A percentile compares a stretch with the other conserved stretches of the same genome.
Evolutionary conservation across 1,284 basidiomycete genomes (phyloP).

Genomic region (Cutaneotrichosporon cavernicola): DNA sequence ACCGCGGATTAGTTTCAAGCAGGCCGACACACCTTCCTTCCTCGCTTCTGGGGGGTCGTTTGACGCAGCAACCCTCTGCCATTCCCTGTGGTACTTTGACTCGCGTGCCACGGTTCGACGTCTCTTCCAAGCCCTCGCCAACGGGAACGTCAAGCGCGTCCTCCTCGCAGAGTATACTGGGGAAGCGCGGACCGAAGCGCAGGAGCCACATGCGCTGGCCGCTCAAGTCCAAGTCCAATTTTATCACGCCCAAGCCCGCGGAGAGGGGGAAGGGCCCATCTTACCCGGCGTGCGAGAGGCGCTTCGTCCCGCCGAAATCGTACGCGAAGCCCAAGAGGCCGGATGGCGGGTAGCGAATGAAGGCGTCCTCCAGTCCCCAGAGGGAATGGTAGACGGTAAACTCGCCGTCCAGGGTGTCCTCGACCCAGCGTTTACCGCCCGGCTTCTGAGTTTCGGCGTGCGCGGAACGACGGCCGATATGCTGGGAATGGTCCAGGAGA

Average conservation of each 20-base stretch:
- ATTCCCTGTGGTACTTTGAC: slow-evolving; percentile 19
- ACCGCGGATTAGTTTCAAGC: slow-evolving; percentile 3
- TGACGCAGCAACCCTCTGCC: slow-evolving; percentile 12
- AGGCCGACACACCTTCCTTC: not conserved
- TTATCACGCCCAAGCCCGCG: slow-evolving; percentile 6
- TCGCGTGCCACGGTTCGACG: not conserved
- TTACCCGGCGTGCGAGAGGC: slow-evolving; percentile 7
- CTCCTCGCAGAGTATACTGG: slow-evolving; percentile 16
- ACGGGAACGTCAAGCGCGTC: slow-evolving; percentile 3
- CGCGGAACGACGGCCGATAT: not conserved
- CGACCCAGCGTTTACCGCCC: not conserved
- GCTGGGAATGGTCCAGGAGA: slow-evolving; percentile 5
- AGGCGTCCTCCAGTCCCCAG: not conserved
- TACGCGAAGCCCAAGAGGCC: not conserved
- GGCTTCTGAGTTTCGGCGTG: not conserved
- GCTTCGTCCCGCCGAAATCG: slow-evolving; percentile 1
- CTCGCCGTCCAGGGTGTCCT: slow-evolving; percentile 3
- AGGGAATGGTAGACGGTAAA: slow-evolving; percentile 12
- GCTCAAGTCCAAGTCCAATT: not conserved
- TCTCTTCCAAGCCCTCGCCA: not conserved
- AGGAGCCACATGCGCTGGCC: slow-evolving; percentile 14
- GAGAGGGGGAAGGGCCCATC: not conserved
- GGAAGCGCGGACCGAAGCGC: not conserved
- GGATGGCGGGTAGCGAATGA: not conserved
- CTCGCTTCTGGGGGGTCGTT: not conserved